These are phyloP conservation scores for Xylaria sp. DNA, from an alignment of 2,329 filamentous ascomycete genomes.

Conservation along the genomic window DNA sequence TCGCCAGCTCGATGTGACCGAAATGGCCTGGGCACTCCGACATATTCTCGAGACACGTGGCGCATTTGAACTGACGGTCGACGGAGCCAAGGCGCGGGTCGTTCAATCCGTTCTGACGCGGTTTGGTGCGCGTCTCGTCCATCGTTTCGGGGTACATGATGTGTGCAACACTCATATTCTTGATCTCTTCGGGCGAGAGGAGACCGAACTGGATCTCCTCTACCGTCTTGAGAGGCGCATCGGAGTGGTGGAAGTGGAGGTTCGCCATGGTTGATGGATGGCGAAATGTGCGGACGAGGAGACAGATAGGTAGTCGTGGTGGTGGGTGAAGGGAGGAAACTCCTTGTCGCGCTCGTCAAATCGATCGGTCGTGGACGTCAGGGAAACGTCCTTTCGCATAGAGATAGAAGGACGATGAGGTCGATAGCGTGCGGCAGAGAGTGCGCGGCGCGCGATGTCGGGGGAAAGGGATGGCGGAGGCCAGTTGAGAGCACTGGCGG, in stretches of 20 bases:
- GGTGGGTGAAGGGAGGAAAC: background rate
- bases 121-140: constrained; percentile 93
- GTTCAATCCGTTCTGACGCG: constrained; percentile 91
- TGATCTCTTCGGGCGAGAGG: constrained; percentile 97
- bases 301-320: background rate
- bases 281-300: constrained; percentile 28
- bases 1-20: constrained; percentile 97
- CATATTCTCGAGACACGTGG: constrained; percentile 95
- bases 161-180: constrained; percentile 96
- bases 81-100: constrained; percentile 97
- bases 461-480: constrained; percentile 38
- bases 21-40: constrained; percentile 98
- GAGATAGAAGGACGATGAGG: constrained; percentile 41
- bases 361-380: constrained; percentile 32
- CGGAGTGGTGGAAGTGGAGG: constrained; percentile 88
- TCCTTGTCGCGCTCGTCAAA: constrained; percentile 40
- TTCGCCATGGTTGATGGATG: constrained; percentile 80
- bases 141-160: constrained; percentile 99
- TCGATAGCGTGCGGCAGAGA: constrained; percentile 30
- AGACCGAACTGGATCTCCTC: constrained; percentile 99
- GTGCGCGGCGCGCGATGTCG: constrained; percentile 46
- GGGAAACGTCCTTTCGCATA: background rate
- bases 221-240: constrained; percentile 95
- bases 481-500: constrained; percentile 55
- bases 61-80: constrained; percentile 94